Evolutionary conservation across 805 yeast genomes (phyloP).

Genomic region (Yarrowia yakushimensis): DNA sequence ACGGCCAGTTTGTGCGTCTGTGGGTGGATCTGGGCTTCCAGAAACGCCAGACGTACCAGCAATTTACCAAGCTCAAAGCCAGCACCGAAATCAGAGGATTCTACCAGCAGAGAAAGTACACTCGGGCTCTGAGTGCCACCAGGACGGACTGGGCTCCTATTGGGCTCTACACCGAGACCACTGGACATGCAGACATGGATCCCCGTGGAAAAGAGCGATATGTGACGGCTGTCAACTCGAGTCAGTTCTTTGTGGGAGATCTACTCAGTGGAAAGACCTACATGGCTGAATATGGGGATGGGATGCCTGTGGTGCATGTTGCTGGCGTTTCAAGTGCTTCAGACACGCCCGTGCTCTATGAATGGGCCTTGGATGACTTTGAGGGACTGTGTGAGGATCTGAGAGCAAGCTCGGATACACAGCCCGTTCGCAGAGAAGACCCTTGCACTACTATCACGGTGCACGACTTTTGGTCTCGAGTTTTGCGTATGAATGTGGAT

Average conservation of each 20-base stretch:
- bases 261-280: background rate
- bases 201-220: background rate
- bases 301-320: background rate
- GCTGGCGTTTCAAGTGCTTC: background rate
- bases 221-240: background rate
- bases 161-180: background rate
- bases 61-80: background rate
- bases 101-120: constrained; percentile 1
- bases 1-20: background rate
- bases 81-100: background rate
- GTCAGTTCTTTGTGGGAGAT: background rate
- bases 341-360: background rate
- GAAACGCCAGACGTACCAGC: background rate
- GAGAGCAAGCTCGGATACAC: background rate
- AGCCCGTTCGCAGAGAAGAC: background rate
- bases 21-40: constrained; percentile 6
- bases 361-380: background rate
- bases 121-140: background rate
- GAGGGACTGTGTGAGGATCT: background rate
- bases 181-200: background rate
- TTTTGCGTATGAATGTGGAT: background rate
- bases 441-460: background rate
- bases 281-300: background rate
- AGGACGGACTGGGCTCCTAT: constrained; percentile 1
- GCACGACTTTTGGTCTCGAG: background rate